Evolutionary conservation across 2,329 filamentous ascomycete species (phyloP).

Genomic region (Xylariaceae sp.): DNA sequence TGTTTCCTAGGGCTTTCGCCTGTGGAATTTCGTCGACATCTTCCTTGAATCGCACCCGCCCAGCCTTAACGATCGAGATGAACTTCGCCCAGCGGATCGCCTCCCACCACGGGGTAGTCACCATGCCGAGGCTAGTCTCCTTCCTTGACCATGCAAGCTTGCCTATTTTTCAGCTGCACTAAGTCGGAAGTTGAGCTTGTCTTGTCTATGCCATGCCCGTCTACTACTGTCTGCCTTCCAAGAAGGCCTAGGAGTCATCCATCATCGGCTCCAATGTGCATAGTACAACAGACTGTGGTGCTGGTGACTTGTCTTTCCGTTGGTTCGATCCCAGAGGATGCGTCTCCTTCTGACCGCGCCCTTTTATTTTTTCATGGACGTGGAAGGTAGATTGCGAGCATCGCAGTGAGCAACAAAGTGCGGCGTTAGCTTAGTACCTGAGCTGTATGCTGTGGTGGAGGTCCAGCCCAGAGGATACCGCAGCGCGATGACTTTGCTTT

Average conservation of each 20-base stretch:
- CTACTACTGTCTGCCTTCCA: slow-evolving; percentile 36
- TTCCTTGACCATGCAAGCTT: slow-evolving; percentile 32
- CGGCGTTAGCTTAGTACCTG: background rate
- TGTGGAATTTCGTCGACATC: slow-evolving; percentile 67
- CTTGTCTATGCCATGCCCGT: slow-evolving; percentile 47
- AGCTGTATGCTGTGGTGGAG: slow-evolving; percentile 3
- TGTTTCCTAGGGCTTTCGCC: slow-evolving; percentile 80
- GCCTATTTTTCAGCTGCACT: slow-evolving; percentile 25
- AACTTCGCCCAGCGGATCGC: slow-evolving; percentile 24
- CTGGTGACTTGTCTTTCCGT: slow-evolving; percentile 21
- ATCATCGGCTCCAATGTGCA: slow-evolving; percentile 25
- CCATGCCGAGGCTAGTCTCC: slow-evolving; percentile 38
- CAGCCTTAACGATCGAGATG: slow-evolving; percentile 30
- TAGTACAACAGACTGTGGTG: slow-evolving; percentile 27
- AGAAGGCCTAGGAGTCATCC: slow-evolving; percentile 49
- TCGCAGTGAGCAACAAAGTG: slow-evolving; percentile 45
- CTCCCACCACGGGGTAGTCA: slow-evolving; percentile 23
- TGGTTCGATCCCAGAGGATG: slow-evolving; percentile 19
- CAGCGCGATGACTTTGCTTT: slow-evolving; percentile 2
- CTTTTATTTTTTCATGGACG: slow-evolving; percentile 21
- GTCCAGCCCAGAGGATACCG: background rate
- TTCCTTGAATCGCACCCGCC: slow-evolving; percentile 35
- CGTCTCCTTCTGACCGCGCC: slow-evolving; percentile 13
- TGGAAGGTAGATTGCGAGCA: slow-evolving; percentile 40
- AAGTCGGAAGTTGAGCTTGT: slow-evolving; percentile 55